Percentiles rank a stretch among this genome's conserved stretches.
Evolutionary conservation across 2,329 filamentous ascomycete genomes (phyloP).

Genomic region (Pyricularia pennisetigena): DNA sequence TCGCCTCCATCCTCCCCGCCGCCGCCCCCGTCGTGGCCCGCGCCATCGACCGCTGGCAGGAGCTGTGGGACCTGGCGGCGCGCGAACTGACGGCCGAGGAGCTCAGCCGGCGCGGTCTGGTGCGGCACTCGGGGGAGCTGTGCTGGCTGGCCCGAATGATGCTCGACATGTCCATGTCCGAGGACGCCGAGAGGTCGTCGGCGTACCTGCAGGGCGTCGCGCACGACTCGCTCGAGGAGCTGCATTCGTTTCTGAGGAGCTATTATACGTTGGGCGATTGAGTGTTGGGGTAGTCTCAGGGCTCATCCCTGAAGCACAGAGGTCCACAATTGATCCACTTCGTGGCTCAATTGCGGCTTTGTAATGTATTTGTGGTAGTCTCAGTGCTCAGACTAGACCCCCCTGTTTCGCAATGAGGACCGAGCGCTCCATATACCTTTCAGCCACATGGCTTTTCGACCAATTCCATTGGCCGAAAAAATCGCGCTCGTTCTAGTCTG

Average conservation of each 20-base stretch:
- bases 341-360: too few relatives aligned
- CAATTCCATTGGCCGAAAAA: too few relatives aligned
- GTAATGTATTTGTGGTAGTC: too few relatives aligned
- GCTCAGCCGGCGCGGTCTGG: conserved; percentile 2
- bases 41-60: conserved; percentile 4
- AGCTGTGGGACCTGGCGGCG: conserved; percentile 1
- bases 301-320: too few relatives aligned
- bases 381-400: too few relatives aligned
- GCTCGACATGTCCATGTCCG: conserved; percentile 1
- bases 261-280: background rate
- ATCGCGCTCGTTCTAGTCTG: too few relatives aligned
- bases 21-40: conserved; percentile 1
- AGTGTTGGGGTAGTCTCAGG: too few relatives aligned
- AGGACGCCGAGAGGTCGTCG: background rate
- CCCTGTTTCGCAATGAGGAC: too few relatives aligned
- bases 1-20: conserved; percentile 1
- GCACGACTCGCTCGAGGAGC: conserved; percentile 5
- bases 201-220: conserved; percentile 1
- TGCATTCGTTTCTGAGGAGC: background rate
- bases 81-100: background rate
- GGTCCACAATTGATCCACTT: too few relatives aligned
- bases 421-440: too few relatives aligned
- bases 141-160: conserved; percentile 5
- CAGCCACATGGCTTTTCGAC: too few relatives aligned
- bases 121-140: conserved; percentile 3